Conservation (phyloP, 768 basidiomycete species). For the Boletus rufocinnamomeus region DNA sequence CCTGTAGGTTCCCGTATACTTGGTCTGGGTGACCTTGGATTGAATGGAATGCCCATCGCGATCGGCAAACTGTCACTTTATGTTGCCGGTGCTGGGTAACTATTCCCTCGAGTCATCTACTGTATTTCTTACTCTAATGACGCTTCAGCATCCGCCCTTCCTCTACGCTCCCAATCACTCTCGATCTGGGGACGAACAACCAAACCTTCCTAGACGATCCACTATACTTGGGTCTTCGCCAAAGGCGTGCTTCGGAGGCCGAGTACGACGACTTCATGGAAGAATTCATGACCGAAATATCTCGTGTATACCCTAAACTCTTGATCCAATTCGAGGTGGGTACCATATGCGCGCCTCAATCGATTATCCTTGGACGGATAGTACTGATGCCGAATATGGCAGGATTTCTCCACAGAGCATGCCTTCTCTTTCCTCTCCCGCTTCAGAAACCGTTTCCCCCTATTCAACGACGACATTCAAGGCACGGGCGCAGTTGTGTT, state of each 20-base stretch:
- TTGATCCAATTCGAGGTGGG: conserved; percentile 82
- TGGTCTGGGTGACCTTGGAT: conserved; percentile 81
- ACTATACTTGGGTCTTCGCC: conserved; percentile 83
- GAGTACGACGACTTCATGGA: conserved; percentile 87
- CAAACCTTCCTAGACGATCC: conserved; percentile 79
- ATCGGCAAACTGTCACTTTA: conserved; percentile 94
- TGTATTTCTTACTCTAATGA: conserved; percentile 3
- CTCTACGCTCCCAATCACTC: conserved; percentile 79
- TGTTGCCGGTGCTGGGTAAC: conserved; percentile 84
- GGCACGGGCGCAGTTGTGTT: conserved; percentile 91
- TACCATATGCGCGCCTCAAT: not conserved
- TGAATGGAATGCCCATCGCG: conserved; percentile 86
- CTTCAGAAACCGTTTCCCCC: conserved; percentile 72
- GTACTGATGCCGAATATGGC: conserved; percentile 3
- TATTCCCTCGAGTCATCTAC: conserved; percentile 2
- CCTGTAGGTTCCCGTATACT: conserved; percentile 77
- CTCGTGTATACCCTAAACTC: conserved; percentile 70
- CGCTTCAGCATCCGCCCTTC: conserved; percentile 64
- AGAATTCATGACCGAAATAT: conserved; percentile 88
- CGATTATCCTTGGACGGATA: not conserved
- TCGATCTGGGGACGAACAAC: conserved; percentile 91
- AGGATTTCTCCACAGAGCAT: conserved; percentile 92
- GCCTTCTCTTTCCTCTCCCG: conserved; percentile 84
- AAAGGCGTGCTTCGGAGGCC: conserved; percentile 60
- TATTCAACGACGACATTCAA: conserved; percentile 93